Conservation (phyloP, 768 basidiomycete genomes). For the Clitopilus passeckerianus region DNA sequence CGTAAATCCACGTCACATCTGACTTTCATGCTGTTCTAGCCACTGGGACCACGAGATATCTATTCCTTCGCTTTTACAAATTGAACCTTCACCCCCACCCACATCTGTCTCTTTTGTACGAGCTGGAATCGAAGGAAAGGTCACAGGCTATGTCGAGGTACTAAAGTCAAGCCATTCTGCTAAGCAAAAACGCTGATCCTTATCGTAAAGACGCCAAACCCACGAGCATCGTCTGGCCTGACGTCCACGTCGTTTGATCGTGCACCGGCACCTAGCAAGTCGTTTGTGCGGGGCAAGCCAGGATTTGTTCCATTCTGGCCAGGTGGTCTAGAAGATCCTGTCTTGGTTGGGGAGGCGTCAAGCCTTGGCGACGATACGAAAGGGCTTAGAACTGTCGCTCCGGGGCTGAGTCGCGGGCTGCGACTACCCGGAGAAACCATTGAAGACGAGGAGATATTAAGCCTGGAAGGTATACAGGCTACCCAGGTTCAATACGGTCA, state of each 20-base stretch:
- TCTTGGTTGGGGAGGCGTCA: slow-evolving; percentile 26
- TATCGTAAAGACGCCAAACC: slow-evolving; percentile 46
- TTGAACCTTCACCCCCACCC: slow-evolving; percentile 69
- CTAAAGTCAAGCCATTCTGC: background rate
- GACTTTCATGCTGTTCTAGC: slow-evolving; percentile 30
- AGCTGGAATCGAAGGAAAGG: slow-evolving; percentile 71
- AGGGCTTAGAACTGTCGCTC: slow-evolving; percentile 67
- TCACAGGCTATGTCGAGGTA: slow-evolving; percentile 82
- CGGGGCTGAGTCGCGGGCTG: slow-evolving; percentile 80
- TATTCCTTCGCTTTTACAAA: slow-evolving; percentile 57
- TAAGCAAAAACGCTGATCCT: background rate
- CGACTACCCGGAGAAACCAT: slow-evolving; percentile 56
- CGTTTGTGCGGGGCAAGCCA: slow-evolving; percentile 92
- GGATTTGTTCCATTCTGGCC: slow-evolving; percentile 92
- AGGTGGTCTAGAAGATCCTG: slow-evolving; percentile 78
- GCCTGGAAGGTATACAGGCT: slow-evolving; percentile 18
- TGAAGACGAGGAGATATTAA: slow-evolving; percentile 39
- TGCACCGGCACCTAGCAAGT: slow-evolving; percentile 71
- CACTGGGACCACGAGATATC: slow-evolving; percentile 66
- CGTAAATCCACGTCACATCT: slow-evolving; percentile 6
- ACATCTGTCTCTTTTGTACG: slow-evolving; percentile 72
- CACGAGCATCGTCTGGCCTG: slow-evolving; percentile 58
- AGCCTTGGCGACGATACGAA: slow-evolving; percentile 26
- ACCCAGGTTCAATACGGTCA: background rate
- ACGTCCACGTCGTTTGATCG: slow-evolving; percentile 85